Evolutionary conservation across 371 early-diverging fungal species (phyloP).

Genomic region (Mucor irregularis): DNA sequence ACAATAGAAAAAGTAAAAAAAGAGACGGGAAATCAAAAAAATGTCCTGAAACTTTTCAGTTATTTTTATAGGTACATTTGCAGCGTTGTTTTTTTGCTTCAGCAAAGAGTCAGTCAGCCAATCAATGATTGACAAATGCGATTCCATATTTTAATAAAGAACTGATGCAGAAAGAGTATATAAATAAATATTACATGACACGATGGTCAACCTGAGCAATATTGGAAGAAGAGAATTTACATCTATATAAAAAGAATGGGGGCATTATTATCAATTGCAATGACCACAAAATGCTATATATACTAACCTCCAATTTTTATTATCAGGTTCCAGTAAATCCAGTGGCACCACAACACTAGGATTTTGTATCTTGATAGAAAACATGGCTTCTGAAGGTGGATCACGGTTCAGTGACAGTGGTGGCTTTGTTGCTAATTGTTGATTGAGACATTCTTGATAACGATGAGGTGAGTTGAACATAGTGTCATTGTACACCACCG

Average conservation of each 20-base stretch:
- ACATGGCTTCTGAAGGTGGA: constrained; percentile 13
- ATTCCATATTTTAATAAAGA: neutral
- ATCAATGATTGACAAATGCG: constrained; percentile 12
- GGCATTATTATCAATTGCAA: neutral
- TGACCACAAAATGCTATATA: neutral
- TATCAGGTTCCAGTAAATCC: constrained; percentile 8
- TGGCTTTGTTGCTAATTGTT: constrained; percentile 4
- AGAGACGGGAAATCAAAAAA: neutral
- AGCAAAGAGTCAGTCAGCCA: constrained; percentile 7
- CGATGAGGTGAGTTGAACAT: constrained; percentile 36
- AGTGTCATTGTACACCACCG: constrained; percentile 26
- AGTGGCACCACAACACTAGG: constrained; percentile 4
- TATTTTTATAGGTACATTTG: too few relatives aligned
- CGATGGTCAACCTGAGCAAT: constrained; percentile 9
- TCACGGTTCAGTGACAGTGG: neutral
- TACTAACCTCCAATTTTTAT: constrained; percentile 30
- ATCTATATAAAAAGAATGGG: constrained; percentile 4
- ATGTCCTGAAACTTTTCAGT: too few relatives aligned
- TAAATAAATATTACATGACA: neutral
- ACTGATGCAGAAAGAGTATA: too few relatives aligned
- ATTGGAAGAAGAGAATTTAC: constrained; percentile 22
- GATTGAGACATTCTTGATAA: constrained; percentile 18
- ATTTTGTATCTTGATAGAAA: constrained; percentile 22
- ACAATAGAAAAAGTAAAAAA: neutral
- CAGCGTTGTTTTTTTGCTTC: too few relatives aligned